Base-by-base conservation (phyloP, 257 asterid species). In the Leonotis leonurus region DNA sequence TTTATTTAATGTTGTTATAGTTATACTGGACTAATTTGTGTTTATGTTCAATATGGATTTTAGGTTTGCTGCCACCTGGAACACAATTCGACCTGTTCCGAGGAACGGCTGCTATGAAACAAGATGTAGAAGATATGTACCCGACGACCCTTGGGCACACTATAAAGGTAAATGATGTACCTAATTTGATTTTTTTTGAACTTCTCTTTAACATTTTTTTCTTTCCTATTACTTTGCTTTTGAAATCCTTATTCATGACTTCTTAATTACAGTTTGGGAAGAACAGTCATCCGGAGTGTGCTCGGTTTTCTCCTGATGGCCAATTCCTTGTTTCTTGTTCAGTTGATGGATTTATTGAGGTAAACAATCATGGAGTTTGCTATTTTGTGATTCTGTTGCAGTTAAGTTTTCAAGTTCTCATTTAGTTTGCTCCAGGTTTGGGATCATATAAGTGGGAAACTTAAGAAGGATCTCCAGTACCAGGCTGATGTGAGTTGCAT, bases 51-150 rank as follows among this genome's bases (percentile, higher is more conserved):
- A n/a, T n/a, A n/a, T 26, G 4, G 46, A 49, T 62, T 51, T 73
- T 73, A 92, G 99, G 97, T 60, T 77, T 92, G 69, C 94, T 92
- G 65, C 99, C 99, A 65, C 97, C 99, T 59, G 97, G 99, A 73
- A 89, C 99, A 32, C 99, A 92, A 72, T 92, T 92, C 69, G 99
- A 92, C 75, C 73, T 92, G 40, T 92, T 92, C 69, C 80, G 96
- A 68, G 99, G 99, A 75, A 81, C 96, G 27, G 96, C 99, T 81
- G 95, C 99, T 67, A 87, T 92, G 99, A 89, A 92, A 65, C 99
- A 92, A 81, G 99, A 92, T 71, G 94, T 83, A 40, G 99, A 92
- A 70, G 99, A 92, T 67, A 82, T 78, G 85, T 83, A 79, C 67
- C 96, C 97, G 25, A 92, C 96, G 73, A 81, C 94, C 33, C 85